Evolutionary conservation across 1,284 basidiomycete species (phyloP).

Genomic region (Omphalotus olearius): DNA sequence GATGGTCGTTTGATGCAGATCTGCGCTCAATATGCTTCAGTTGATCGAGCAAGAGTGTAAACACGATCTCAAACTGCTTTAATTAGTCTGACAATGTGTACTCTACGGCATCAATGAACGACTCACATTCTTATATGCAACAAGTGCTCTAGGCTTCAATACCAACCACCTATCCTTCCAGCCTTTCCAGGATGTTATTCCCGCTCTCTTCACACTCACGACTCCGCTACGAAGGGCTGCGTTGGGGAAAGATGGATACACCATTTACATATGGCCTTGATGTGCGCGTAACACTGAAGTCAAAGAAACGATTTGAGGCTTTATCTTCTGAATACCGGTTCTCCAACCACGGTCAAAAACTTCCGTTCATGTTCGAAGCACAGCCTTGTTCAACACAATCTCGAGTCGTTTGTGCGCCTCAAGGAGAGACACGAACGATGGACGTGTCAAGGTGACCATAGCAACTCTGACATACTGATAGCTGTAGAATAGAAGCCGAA

Average conservation of each 20-base stretch:
- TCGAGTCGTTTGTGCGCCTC: no score
- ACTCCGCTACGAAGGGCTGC: constrained; percentile 4
- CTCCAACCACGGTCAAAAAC: no score
- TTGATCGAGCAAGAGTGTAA: constrained; percentile 1
- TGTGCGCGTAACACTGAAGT: no score
- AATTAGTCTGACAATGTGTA: neutral
- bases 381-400: no score
- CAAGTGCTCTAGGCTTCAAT: constrained; percentile 15
- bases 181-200: constrained; percentile 9
- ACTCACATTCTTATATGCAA: constrained; percentile 18
- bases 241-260: neutral
- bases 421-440: no score
- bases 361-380: no score
- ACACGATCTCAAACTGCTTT: constrained; percentile 1
- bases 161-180: constrained; percentile 19
- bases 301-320: no score
- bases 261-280: neutral
- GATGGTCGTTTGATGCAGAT: neutral
- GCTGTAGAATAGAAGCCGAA: no score
- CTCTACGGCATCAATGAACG: neutral
- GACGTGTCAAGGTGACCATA: no score
- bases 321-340: no score
- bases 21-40: constrained; percentile 6
- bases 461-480: no score
- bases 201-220: constrained; percentile 10